Conservation (phyloP, 2,329 filamentous ascomycete genomes). For the Elsinoe fawcettii region DNA sequence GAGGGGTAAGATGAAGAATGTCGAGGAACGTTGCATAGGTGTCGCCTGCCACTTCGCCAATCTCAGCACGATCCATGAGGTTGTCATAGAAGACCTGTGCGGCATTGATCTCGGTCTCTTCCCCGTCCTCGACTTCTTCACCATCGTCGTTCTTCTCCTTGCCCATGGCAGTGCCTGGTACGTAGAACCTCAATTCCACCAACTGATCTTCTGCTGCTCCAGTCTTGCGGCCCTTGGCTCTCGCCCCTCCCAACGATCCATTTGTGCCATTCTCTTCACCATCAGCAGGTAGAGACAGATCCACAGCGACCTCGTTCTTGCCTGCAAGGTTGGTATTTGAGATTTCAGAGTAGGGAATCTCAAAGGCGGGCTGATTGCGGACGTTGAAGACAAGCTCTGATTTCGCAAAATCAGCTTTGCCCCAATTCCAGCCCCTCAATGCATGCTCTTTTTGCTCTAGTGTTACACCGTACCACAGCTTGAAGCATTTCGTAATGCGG, state of each 20-base stretch:
- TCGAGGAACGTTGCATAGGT: constrained; percentile 97
- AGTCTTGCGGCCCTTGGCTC: constrained; percentile 75
- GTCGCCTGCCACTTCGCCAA: constrained; percentile 97
- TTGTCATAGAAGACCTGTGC: constrained; percentile 98
- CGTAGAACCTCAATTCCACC: constrained; percentile 98
- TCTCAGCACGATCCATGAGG: constrained; percentile 96
- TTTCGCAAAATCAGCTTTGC: constrained; percentile 93
- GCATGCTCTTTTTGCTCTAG: constrained; percentile 92
- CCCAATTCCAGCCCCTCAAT: constrained; percentile 97
- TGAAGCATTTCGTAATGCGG: constrained; percentile 84
- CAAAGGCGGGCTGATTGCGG: constrained; percentile 91
- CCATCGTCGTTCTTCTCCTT: constrained; percentile 64
- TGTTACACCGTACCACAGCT: constrained; percentile 93
- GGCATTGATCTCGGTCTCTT: constrained; percentile 78
- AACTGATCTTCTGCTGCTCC: constrained; percentile 85
- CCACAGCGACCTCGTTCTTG: constrained; percentile 94
- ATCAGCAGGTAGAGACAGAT: constrained; percentile 73
- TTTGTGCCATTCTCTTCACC: constrained; percentile 66
- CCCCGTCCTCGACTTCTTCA: constrained; percentile 52
- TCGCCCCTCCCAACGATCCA: constrained; percentile 64
- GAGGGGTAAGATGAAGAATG: constrained; percentile 90
- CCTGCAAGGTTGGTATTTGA: constrained; percentile 96
- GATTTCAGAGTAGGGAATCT: constrained; percentile 94
- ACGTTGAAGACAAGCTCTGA: constrained; percentile 94
- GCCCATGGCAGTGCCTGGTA: constrained; percentile 77